Evolutionary conservation across 2,329 filamentous ascomycete genomes (phyloP), one percentile per base, ranked within the genome.

Genomic region (Clonostachys solani): DNA sequence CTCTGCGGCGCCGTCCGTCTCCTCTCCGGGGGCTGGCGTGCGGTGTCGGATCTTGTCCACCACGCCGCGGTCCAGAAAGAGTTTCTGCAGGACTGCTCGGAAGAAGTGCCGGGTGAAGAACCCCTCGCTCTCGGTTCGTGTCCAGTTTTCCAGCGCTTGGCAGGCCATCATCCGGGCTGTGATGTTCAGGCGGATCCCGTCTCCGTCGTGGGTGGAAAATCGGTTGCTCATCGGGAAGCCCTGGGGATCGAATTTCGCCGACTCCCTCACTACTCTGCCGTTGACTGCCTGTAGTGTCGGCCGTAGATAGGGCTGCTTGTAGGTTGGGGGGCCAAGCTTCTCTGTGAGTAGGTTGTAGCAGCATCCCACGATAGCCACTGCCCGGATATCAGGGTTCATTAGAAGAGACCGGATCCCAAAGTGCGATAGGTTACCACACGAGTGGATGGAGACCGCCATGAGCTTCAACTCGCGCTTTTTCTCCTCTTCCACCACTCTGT

Each of bases 91-190:
- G 0, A 97, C 75, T 0, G 94, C 89, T 41, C 94, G 87, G 72
- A 87, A 99, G 67, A 94, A 96, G 65, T 99, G 94, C 0, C 92
- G 81, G 0, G 84, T 89, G 72, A 99, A 97, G 70, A 97, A 99
- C 8, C 74, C 77, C 45, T 91, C 86, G 62, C 89, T 95, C 50
- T 96, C 92, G 29, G 77, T 72, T 19, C 75, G 73, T 3, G 87
- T 87, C 94, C 94, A 99, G 70, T 99, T 99, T 50, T 84, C 77
- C 2, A 94, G 92, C 8, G 94, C 94, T 69, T 99, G 94, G 44
- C 95, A 92, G 4, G 92, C 92, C 92, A 97, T 96, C 87, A 96
- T 96, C 41, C 94, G 83, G 1, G 94, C 91, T 5, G 94, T 99
- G 61, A 97, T 96, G 66, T 99, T 97, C 48, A 97, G 76, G 19